Percentiles rank a stretch among this genome's conserved stretches.
Conservation (phyloP, 495 filamentous ascomycete genomes). For the Podospora sp. region DNA sequence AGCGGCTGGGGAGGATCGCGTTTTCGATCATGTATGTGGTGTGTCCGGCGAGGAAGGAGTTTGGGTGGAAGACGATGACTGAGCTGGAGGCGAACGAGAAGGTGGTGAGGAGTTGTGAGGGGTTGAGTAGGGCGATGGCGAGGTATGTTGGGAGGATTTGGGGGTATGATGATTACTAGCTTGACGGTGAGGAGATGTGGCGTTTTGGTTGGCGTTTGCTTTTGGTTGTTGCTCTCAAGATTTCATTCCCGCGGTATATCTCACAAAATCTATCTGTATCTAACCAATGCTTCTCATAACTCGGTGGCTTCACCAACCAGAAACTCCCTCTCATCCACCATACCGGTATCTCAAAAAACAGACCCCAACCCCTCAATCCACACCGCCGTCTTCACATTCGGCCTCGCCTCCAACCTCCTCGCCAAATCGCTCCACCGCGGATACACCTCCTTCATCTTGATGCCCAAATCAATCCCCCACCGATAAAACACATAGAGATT, state of each 20-base stretch:
- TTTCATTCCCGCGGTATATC: too few species aligned
- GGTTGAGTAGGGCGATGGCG: not conserved
- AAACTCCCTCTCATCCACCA: too few species aligned
- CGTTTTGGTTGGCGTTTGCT: not conserved
- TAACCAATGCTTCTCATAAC: too few species aligned
- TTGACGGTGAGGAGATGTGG: not conserved
- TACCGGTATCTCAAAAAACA: not conserved
- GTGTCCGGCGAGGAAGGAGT: not conserved
- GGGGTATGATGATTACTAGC: not conserved
- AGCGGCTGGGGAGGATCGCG: not conserved
- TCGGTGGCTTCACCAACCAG: too few species aligned
- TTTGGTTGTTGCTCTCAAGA: not conserved
- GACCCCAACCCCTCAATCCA: not conserved
- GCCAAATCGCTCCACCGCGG: not conserved
- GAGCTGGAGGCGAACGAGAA: not conserved
- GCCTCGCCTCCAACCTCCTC: not conserved
- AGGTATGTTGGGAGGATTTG: not conserved
- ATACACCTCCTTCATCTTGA: constrained; percentile 3
- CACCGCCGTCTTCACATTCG: not conserved
- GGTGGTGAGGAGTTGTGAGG: not conserved
- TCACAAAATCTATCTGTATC: too few species aligned
- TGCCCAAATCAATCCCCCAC: constrained; percentile 6
- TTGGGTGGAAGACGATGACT: not conserved
- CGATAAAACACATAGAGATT: constrained; percentile 17
- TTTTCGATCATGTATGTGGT: not conserved